Evolutionary conservation across 2,329 filamentous ascomycete species (phyloP).

Genomic region (Penicillium sp.): DNA sequence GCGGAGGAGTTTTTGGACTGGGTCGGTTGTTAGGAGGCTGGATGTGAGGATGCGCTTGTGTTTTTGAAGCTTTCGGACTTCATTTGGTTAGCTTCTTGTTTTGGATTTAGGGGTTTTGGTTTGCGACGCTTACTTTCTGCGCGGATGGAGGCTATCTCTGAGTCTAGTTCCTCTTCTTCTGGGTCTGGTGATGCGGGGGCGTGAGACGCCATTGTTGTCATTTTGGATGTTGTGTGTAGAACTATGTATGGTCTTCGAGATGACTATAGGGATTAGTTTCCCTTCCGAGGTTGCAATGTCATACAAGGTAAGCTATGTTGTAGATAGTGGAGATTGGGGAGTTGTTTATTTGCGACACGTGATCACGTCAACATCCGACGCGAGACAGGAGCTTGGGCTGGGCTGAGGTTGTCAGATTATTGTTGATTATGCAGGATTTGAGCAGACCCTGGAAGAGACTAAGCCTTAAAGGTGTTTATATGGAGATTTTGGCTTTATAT

Average conservation of each 20-base stretch:
- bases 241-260: no score
- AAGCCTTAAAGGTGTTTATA: neutral
- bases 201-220: constrained; percentile 5
- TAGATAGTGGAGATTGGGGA: neutral
- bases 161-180: constrained; percentile 29
- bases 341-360: constrained; percentile 1
- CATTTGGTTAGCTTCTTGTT: constrained; percentile 6
- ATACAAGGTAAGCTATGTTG: neutral
- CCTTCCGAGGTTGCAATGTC: neutral
- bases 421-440: neutral
- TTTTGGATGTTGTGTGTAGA: neutral
- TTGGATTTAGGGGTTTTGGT: neutral
- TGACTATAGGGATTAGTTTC: neutral
- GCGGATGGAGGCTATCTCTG: constrained; percentile 36
- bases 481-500: neutral
- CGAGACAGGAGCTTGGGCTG: neutral
- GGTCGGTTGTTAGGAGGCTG: constrained; percentile 36
- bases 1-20: constrained; percentile 28
- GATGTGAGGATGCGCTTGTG: constrained; percentile 34
- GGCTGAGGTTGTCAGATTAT: neutral
- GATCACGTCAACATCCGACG: neutral
- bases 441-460: neutral
- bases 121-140: constrained; percentile 31
- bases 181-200: constrained; percentile 12
- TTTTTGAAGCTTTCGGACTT: constrained; percentile 35